phyloP scores from a whole-genome alignment of 495 filamentous ascomycete genomes.

The Aspergillus campestris region DNA sequence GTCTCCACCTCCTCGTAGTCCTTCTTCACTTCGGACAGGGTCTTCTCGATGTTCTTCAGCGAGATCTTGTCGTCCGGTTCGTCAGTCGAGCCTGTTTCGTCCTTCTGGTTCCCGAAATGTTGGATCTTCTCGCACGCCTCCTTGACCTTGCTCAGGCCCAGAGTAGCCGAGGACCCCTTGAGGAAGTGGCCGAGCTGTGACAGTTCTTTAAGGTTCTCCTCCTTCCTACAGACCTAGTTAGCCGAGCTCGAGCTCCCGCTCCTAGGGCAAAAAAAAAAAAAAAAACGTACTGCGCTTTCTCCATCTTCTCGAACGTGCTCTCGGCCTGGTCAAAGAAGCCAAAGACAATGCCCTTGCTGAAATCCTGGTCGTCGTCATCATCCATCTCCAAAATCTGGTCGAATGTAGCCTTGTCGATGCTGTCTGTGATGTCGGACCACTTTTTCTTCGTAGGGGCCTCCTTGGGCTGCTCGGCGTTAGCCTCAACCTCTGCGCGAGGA shows the following conservation, averaged over 20 bases:
- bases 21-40: slow-evolving; percentile 58
- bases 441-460: slow-evolving; percentile 29
- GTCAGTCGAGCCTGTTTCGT: slow-evolving; percentile 60
- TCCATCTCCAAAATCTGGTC: slow-evolving; percentile 97
- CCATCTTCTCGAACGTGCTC: slow-evolving; percentile 80
- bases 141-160: slow-evolving; percentile 86
- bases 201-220: slow-evolving; percentile 58
- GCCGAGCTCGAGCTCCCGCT: not conserved
- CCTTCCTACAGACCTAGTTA: slow-evolving; percentile 39
- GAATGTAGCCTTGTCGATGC: slow-evolving; percentile 73
- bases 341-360: slow-evolving; percentile 76
- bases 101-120: slow-evolving; percentile 73
- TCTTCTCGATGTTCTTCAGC: slow-evolving; percentile 58
- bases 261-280: not conserved
- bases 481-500: not conserved
- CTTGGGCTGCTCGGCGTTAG: slow-evolving; percentile 27
- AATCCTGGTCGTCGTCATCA: slow-evolving; percentile 70
- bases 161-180: slow-evolving; percentile 95
- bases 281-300: slow-evolving; percentile 63
- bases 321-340: slow-evolving; percentile 92
- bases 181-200: slow-evolving; percentile 89
- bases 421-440: slow-evolving; percentile 52
- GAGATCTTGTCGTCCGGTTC: slow-evolving; percentile 53
- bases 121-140: slow-evolving; percentile 95
- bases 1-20: slow-evolving; percentile 72